phyloP scores from a whole-genome alignment of 345 rosid species.

The Rubroshorea leprosula region DNA sequence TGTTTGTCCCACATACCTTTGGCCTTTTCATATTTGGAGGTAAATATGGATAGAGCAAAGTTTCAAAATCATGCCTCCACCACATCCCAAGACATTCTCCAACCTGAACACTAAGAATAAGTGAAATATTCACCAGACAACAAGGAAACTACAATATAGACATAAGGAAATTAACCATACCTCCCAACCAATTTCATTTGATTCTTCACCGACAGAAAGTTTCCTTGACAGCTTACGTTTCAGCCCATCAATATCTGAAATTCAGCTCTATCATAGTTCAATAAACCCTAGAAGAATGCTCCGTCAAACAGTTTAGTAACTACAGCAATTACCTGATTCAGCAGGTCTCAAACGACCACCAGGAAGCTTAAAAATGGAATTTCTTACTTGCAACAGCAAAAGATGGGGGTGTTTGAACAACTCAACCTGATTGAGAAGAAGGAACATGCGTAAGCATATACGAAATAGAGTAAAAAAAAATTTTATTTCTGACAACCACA shows the following conservation, averaged over 20 bases:
- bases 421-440: slow-evolving; percentile 51
- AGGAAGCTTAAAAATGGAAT: slow-evolving; percentile 69
- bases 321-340: slow-evolving; percentile 54
- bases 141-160: not conserved
- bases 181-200: slow-evolving; percentile 49
- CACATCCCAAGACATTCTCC: slow-evolving; percentile 84
- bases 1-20: slow-evolving; percentile 42
- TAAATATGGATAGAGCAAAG: slow-evolving; percentile 50
- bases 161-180: slow-evolving; percentile 25
- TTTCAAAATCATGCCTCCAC: slow-evolving; percentile 87
- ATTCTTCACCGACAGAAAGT: slow-evolving; percentile 43
- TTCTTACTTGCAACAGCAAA: slow-evolving; percentile 60
- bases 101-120: slow-evolving; percentile 30
- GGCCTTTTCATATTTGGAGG: slow-evolving; percentile 58
- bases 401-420: slow-evolving; percentile 86
- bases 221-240: slow-evolving; percentile 69
- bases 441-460: not conserved
- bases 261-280: slow-evolving; percentile 10
- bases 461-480: not conserved
- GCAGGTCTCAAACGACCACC: slow-evolving; percentile 78
- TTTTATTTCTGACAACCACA: no score
- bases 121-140: not conserved
- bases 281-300: slow-evolving; percentile 1
- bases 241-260: slow-evolving; percentile 62
- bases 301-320: not conserved